Evolutionary conservation across 2,329 filamentous ascomycete genomes (phyloP), one percentile per base, ranked within the genome.

Genomic region (Aulographum hederae): DNA sequence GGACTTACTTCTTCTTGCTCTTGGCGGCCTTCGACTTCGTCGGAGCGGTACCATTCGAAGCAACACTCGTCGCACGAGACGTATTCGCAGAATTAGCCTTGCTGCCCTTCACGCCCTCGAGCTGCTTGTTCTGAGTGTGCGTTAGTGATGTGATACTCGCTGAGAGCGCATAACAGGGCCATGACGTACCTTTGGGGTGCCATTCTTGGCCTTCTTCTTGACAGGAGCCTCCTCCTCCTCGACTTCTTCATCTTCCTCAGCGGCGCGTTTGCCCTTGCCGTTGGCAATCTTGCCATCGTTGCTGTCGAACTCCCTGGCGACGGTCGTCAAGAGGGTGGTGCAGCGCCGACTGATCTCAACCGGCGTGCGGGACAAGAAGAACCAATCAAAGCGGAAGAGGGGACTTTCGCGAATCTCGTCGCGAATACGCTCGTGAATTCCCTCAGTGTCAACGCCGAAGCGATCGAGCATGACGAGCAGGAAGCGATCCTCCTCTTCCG

Each of bases 381-480:
- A 98, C 91, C 91, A 98, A 51, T 98, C 89, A 46, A 98, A 98
- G 25, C 89, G 74, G 67, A 98, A 98, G 3, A 98, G 63, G 6
- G 89, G 85, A 34, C 78, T 86, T 41, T 94, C 84, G 20, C 85
- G 78, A 41, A 98, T 93, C 51, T 95, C 89, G 41, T 95, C 86
- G n/a, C 89, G 77, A 48, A 98, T 93, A 51, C 74, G 76, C 44
- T 98, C 89, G 51, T 89, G 91, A 39, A 98, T 68, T 20, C 72
- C 72, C 45, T 95, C 86, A 2, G 78, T 78, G 49, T 98, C 91
- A 21, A 98, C 74, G 5, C 91, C 89, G 44, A 84, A 78, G 52
- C 77, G 80, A 56, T 98, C 84, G 4, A 98, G 66, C 57, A 94
- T 77, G 31, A 98, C 86, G 20, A 98, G 66, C 32, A 98, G 57